phyloP scores from a whole-genome alignment of 192 early-diverging fungal species.

The Cladochytrium replicatum region DNA sequence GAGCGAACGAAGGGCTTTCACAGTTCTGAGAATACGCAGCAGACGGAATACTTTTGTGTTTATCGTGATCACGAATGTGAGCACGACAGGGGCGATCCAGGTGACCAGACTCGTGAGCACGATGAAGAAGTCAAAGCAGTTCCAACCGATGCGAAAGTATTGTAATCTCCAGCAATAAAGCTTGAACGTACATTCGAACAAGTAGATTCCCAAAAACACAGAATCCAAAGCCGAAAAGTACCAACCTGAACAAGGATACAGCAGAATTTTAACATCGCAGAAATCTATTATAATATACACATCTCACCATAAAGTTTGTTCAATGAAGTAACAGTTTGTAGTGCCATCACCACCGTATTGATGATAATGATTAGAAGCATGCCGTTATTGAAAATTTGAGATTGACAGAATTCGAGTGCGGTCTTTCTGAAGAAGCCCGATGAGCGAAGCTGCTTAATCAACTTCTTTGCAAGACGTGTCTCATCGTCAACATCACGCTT shows the following conservation, averaged over 20 bases:
- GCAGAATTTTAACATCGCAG: too few species aligned
- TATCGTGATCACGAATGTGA: constrained; percentile 7
- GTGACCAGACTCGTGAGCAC: constrained; percentile 8
- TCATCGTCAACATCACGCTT: too few species aligned
- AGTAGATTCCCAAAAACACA: constrained; percentile 27
- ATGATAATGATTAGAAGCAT: constrained; percentile 18
- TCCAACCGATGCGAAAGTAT: constrained; percentile 26
- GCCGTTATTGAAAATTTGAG: constrained; percentile 1
- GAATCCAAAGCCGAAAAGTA: constrained; percentile 18
- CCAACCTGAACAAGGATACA: constrained; percentile 12
- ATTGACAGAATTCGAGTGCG: constrained; percentile 7
- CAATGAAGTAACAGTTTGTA: constrained; percentile 10
- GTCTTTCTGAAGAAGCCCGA: too few species aligned
- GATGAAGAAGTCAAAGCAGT: constrained; percentile 23
- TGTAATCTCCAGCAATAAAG: constrained; percentile 14
- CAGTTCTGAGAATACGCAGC: constrained; percentile 17
- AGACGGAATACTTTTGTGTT: constrained; percentile 18
- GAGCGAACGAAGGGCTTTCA: constrained; percentile 17
- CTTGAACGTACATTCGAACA: constrained; percentile 19
- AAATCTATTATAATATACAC: not conserved
- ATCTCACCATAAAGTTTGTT: constrained; percentile 13
- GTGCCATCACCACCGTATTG: constrained; percentile 14
- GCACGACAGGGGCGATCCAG: constrained; percentile 17
- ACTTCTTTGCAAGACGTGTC: too few species aligned
- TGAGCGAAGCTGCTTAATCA: too few species aligned